Conservation (phyloP, 129 eudicot genomes). For the Flaveria sonorensis region DNA sequence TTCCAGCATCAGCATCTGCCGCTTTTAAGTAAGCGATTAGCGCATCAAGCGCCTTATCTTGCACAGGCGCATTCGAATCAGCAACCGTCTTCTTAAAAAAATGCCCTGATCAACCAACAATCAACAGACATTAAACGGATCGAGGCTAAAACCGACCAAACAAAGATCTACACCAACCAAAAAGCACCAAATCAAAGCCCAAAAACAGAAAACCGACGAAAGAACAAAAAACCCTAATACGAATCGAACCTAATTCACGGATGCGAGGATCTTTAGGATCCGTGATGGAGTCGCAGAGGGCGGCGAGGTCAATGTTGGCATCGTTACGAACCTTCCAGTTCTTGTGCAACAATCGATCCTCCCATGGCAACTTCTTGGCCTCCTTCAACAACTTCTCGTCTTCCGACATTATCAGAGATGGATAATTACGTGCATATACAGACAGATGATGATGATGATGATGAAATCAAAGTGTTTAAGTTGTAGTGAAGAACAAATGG, state of each 20-base stretch:
- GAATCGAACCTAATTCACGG: slow-evolving; percentile 80
- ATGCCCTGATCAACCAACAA: slow-evolving; percentile 50
- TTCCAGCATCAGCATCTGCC: slow-evolving; percentile 92
- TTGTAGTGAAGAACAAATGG: slow-evolving; percentile 5
- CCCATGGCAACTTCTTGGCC: slow-evolving; percentile 96
- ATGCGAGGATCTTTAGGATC: slow-evolving; percentile 97
- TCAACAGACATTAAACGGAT: slow-evolving; percentile 41
- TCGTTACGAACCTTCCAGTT: slow-evolving; percentile 99
- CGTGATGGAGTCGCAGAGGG: slow-evolving; percentile 67
- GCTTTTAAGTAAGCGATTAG: slow-evolving; percentile 76
- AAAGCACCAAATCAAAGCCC: not conserved
- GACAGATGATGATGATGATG: not conserved
- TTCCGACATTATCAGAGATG: slow-evolving; percentile 59
- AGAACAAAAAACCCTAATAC: slow-evolving; percentile 21
- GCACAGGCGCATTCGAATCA: slow-evolving; percentile 97
- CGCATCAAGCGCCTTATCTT: slow-evolving; percentile 97
- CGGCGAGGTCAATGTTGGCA: slow-evolving; percentile 88
- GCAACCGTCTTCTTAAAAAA: slow-evolving; percentile 83
- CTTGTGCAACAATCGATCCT: slow-evolving; percentile 85
- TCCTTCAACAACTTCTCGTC: slow-evolving; percentile 97
- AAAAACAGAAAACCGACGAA: not conserved
- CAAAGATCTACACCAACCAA: slow-evolving; percentile 38
- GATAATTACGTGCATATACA: not conserved
- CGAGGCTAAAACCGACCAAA: slow-evolving; percentile 27
- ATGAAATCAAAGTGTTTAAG: not conserved